Percentiles rank a stretch among this genome's conserved stretches.
Evolutionary conservation across 495 filamentous ascomycete species (phyloP).

Genomic region (Penicillium chermesinum): DNA sequence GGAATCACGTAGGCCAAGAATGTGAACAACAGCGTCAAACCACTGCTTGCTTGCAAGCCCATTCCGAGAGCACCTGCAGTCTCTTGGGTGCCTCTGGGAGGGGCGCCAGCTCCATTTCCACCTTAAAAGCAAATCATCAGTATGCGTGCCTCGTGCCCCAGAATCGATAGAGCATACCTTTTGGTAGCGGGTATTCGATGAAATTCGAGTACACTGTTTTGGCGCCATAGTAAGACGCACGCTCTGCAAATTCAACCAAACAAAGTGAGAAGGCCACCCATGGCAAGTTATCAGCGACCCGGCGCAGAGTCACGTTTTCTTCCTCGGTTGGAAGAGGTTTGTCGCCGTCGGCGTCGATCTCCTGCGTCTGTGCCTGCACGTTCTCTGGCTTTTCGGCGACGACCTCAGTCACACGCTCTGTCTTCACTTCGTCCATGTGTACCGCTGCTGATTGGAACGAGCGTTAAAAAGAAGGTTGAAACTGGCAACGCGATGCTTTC

Average conservation of each 20-base stretch:
- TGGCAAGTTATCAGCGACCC: slow-evolving; percentile 50
- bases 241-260: slow-evolving; percentile 54
- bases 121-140: slow-evolving; percentile 21
- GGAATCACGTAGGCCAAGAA: slow-evolving; percentile 58
- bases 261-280: slow-evolving; percentile 48
- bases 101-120: slow-evolving; percentile 60
- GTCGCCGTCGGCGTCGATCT: background rate
- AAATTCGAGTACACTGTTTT: slow-evolving; percentile 57
- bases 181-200: slow-evolving; percentile 48
- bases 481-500: too few relatives aligned
- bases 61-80: slow-evolving; percentile 55
- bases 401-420: background rate
- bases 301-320: slow-evolving; percentile 50
- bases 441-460: too few relatives aligned
- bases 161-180: slow-evolving; percentile 14
- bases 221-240: slow-evolving; percentile 54
- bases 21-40: slow-evolving; percentile 53
- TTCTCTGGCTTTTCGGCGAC: background rate
- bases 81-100: slow-evolving; percentile 46
- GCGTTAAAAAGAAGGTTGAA: too few relatives aligned
- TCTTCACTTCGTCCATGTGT: background rate
- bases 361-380: background rate
- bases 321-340: slow-evolving; percentile 52
- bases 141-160: background rate
- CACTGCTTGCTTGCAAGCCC: slow-evolving; percentile 55